phyloP scores from a whole-genome alignment of 768 basidiomycete species.

The Leccinum disarticulatum region DNA sequence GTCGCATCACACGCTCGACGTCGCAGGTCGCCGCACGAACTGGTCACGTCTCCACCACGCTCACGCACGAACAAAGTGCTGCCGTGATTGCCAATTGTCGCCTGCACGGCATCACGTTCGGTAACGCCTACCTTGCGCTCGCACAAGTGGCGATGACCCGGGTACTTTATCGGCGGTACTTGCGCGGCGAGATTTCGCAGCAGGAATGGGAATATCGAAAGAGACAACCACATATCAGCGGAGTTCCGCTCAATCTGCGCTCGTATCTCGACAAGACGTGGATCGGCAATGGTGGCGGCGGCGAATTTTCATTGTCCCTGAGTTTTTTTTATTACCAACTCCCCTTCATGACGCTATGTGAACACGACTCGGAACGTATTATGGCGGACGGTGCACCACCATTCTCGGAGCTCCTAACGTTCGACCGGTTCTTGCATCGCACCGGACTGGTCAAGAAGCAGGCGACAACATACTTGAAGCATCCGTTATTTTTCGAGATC shows the following conservation, averaged over 20 bases:
- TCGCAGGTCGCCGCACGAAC: slow-evolving; percentile 38
- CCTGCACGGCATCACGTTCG: slow-evolving; percentile 46
- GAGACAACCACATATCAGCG: slow-evolving; percentile 48
- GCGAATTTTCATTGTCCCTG: slow-evolving; percentile 43
- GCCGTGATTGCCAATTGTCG: slow-evolving; percentile 41
- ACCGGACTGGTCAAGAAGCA: slow-evolving; percentile 39
- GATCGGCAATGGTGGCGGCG: slow-evolving; percentile 43
- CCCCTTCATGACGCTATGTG: slow-evolving; percentile 47
- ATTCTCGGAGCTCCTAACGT: slow-evolving; percentile 42
- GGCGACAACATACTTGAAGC: slow-evolving; percentile 31
- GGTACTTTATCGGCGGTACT: slow-evolving; percentile 46
- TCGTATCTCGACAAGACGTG: slow-evolving; percentile 48
- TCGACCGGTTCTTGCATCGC: slow-evolving; percentile 45
- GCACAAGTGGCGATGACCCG: slow-evolving; percentile 55
- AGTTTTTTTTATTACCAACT: slow-evolving; percentile 45
- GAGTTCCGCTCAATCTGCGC: slow-evolving; percentile 51
- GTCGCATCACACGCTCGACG: slow-evolving; percentile 38
- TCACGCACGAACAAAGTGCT: slow-evolving; percentile 33
- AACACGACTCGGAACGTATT: neutral
- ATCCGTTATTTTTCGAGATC: slow-evolving; percentile 51
- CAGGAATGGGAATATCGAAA: slow-evolving; percentile 55
- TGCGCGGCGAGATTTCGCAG: slow-evolving; percentile 47
- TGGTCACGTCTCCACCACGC: slow-evolving; percentile 18
- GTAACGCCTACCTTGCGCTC: slow-evolving; percentile 48
- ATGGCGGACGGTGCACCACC: slow-evolving; percentile 35